Base-by-base conservation (phyloP, 805 yeast species). In the Jamesozyma lodderae region DNA sequence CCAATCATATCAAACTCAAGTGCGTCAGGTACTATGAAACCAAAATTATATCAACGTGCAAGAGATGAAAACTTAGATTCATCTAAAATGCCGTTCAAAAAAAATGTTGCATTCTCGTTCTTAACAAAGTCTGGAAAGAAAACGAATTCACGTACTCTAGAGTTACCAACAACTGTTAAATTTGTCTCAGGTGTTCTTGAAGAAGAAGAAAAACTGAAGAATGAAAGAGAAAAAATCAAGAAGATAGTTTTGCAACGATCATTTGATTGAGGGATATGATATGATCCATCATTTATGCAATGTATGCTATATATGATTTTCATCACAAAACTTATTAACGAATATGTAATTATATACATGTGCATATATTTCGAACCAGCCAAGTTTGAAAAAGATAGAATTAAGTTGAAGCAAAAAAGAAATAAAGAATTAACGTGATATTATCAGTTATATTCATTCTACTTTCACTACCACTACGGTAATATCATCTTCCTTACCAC, bases 401-500 rank as follows among this genome's bases (percentile, higher is more conserved):
- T n/a, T n/a, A n/a, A n/a, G n/a, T n/a, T n/a, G n/a, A n/a, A n/a
- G n/a, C 6, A 22, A 10, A 22, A 22, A 22, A 22, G 10, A 22
- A 10, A 22, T 6, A 22, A 10, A 22, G 24, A 22, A 22, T 22
- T 22, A 7, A 10, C 24, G 9, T n/a, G n/a, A n/a, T 28, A 6
- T 14, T 15, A 14, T n/a, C 7, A 28, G 7, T 14, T 28, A 4
- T 6, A 5, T 14, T 27, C 39, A 60, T n/a, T 57, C 66, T 23
- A 83, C 86, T 52, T 75, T 72, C 31, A 86, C 77, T 52, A 84
- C 69, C 1, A 88, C 81, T 14, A 81, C 75, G 1, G 97, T 86
- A 27, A 92, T 81, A 60, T 90, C 98, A 62, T 90, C 98, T 33
- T 87, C 94, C 63, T 90, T 90, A 11, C 98, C 98, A 24, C 98